phyloP scores from a whole-genome alignment of 2,329 filamentous ascomycete species.

The Arthrobotrys musiformis region DNA sequence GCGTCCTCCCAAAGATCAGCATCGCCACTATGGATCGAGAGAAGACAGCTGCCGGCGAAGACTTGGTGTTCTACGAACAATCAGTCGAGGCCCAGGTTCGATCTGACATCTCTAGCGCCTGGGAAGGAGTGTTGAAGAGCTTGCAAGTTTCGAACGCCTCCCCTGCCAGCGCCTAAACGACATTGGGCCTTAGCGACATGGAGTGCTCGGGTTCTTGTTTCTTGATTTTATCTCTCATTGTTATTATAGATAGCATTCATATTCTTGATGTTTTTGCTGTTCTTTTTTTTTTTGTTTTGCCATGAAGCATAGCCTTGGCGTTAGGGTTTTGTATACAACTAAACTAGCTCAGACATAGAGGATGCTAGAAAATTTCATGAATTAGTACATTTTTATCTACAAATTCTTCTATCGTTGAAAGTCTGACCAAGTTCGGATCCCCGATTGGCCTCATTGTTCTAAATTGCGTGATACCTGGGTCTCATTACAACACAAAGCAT shows the following conservation, averaged over 20 bases:
- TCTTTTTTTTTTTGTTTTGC: neutral
- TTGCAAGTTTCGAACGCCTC: neutral
- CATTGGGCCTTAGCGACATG: neutral
- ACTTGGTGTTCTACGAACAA: slow-evolving; percentile 44
- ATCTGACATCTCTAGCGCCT: slow-evolving; percentile 25
- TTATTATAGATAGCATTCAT: neutral
- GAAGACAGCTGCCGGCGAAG: slow-evolving; percentile 41
- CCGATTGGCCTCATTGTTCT: no score
- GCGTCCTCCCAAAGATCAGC: slow-evolving; percentile 31
- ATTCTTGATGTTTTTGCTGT: neutral
- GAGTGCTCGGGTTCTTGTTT: no score
- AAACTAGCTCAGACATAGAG: neutral
- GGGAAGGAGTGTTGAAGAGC: slow-evolving; percentile 25
- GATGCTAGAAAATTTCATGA: neutral
- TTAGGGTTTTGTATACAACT: neutral
- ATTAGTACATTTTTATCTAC: neutral
- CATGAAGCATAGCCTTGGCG: slow-evolving; percentile 13
- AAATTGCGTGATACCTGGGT: neutral
- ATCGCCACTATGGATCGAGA: slow-evolving; percentile 44
- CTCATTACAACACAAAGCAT: neutral
- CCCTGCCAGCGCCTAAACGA: slow-evolving; percentile 25
- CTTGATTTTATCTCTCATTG: neutral
- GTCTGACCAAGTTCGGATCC: no score
- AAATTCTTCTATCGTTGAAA: neutral
- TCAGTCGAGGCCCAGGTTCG: slow-evolving; percentile 23